These are phyloP conservation scores for Pythium plurisporium DNA, from an alignment of 352 stramenopile species.

Conservation along the genomic window DNA sequence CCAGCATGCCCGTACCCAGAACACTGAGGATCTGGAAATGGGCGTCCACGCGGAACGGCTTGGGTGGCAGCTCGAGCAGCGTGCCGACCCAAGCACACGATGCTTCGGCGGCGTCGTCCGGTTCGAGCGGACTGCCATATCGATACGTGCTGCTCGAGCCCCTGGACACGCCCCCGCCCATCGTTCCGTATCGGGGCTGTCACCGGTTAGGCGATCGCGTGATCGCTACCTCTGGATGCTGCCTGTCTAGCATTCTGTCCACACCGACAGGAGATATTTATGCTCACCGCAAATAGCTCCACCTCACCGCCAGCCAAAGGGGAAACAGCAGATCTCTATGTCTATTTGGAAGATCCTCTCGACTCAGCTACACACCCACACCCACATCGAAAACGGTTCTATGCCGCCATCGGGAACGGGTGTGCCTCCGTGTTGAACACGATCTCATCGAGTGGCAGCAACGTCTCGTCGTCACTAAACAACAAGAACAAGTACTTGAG, in stretches of 20 bases:
- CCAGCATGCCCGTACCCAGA: conserved; percentile 69
- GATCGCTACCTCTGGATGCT: too few relatives aligned
- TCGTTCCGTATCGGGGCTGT: too few relatives aligned
- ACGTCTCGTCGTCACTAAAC: conserved; percentile 74
- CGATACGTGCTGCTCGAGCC: neutral
- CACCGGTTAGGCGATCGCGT: too few relatives aligned
- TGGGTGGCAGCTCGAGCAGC: conserved; percentile 47
- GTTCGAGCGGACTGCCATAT: conserved; percentile 4
- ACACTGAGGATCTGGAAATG: conserved; percentile 58
- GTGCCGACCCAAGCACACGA: conserved; percentile 43
- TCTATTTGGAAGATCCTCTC: too few relatives aligned
- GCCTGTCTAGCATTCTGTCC: too few relatives aligned
- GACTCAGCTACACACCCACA: too few relatives aligned
- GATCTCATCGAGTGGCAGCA: conserved; percentile 77
- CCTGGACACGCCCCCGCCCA: conserved; percentile 18
- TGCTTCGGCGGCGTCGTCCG: neutral
- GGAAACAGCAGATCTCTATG: too few relatives aligned
- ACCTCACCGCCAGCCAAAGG: too few relatives aligned
- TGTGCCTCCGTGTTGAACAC: conserved; percentile 90
- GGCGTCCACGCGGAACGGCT: conserved; percentile 45
- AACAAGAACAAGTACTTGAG: conserved; percentile 94
- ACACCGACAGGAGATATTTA: too few relatives aligned
- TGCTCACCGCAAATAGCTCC: too few relatives aligned
- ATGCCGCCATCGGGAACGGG: too few relatives aligned
- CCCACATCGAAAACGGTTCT: too few relatives aligned